phyloP scores from a whole-genome alignment of 768 basidiomycete species.

The Suillus brevipes region DNA sequence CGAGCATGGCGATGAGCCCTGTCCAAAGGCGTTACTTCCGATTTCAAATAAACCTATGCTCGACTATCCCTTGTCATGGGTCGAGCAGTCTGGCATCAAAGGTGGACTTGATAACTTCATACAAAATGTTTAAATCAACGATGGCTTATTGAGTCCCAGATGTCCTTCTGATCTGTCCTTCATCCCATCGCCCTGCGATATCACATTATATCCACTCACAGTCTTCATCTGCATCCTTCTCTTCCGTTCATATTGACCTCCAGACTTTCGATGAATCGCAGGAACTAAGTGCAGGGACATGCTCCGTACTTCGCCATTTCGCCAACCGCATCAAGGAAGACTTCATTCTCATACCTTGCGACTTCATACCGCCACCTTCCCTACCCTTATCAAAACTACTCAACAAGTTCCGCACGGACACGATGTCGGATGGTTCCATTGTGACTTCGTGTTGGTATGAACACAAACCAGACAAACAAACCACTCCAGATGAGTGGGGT shows the following conservation, averaged over 20 bases:
- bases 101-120: slow-evolving; percentile 42
- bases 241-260: slow-evolving; percentile 71
- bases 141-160: slow-evolving; percentile 46
- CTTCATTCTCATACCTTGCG: slow-evolving; percentile 89
- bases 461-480: slow-evolving; percentile 51
- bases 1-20: slow-evolving; percentile 77
- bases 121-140: slow-evolving; percentile 9
- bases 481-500: slow-evolving; percentile 69
- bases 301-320: slow-evolving; percentile 75
- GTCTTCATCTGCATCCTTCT: slow-evolving; percentile 54
- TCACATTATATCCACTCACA: slow-evolving; percentile 86
- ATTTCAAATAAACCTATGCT: slow-evolving; percentile 88
- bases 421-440: slow-evolving; percentile 60
- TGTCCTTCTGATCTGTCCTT: slow-evolving; percentile 83
- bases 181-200: slow-evolving; percentile 70
- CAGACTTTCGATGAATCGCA: slow-evolving; percentile 79
- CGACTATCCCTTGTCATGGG: slow-evolving; percentile 80
- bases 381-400: slow-evolving; percentile 71
- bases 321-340: slow-evolving; percentile 75
- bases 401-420: slow-evolving; percentile 80
- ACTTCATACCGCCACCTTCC: slow-evolving; percentile 77
- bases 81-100: slow-evolving; percentile 83
- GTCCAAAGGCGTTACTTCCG: slow-evolving; percentile 85
- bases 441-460: slow-evolving; percentile 70
- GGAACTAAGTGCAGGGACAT: slow-evolving; percentile 67